Evolutionary conservation across 345 rosid species (phyloP).

Genomic region (Populus davidiana): DNA sequence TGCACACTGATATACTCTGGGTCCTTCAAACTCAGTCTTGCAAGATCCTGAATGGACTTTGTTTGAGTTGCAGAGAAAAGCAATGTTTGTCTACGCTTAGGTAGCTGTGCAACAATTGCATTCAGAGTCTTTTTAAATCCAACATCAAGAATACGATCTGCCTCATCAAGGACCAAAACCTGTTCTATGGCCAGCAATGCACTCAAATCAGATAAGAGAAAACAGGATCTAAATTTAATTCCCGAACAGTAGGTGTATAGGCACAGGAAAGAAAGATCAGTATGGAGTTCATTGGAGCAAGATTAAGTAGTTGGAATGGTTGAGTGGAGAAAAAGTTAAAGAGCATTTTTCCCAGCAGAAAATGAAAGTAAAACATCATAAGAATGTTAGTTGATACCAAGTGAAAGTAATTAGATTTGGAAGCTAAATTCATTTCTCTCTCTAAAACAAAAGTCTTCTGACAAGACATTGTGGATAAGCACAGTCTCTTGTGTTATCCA

Average conservation of each 20-base stretch:
- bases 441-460: background rate
- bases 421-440: background rate
- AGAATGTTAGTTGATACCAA: background rate
- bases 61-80: conserved; percentile 98
- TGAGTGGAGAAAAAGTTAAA: background rate
- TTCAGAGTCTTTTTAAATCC: conserved; percentile 79
- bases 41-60: conserved; percentile 90
- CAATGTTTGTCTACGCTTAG: conserved; percentile 74
- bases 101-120: conserved; percentile 85
- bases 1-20: conserved; percentile 93
- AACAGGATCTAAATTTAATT: background rate
- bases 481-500: too few species aligned
- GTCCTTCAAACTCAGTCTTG: conserved; percentile 92
- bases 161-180: conserved; percentile 96
- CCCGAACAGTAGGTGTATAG: background rate
- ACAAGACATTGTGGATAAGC: background rate
- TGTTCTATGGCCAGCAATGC: conserved; percentile 45
- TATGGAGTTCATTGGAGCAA: background rate
- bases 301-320: background rate
- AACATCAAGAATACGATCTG: conserved; percentile 92
- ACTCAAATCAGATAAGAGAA: conserved; percentile 34
- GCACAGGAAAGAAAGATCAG: too few species aligned
- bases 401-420: background rate
- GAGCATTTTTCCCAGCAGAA: background rate
- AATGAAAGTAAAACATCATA: background rate